Evolutionary conservation across 2,329 filamentous ascomycete genomes (phyloP).

Genomic region (Monosporascus sp.): DNA sequence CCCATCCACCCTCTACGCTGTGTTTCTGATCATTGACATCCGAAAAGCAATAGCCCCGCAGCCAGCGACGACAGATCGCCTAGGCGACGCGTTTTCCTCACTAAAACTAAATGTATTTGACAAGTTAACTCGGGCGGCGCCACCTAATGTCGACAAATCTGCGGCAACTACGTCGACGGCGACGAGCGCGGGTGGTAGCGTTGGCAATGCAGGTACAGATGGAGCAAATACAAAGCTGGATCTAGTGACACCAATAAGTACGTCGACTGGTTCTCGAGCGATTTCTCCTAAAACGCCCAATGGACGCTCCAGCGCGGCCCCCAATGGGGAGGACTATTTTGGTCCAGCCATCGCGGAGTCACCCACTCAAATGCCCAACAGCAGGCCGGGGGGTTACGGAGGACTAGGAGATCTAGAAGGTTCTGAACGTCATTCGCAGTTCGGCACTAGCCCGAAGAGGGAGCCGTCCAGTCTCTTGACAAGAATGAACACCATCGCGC

Average conservation of each 20-base stretch:
- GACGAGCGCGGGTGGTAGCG: neutral
- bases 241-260: conserved; percentile 60
- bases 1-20: neutral
- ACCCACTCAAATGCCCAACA: conserved; percentile 32
- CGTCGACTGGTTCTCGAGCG: conserved; percentile 52
- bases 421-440: conserved; percentile 34
- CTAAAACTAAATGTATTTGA: conserved; percentile 30
- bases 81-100: conserved; percentile 31
- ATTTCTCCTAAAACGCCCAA: conserved; percentile 58
- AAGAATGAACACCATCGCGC: conserved; percentile 60
- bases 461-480: conserved; percentile 42
- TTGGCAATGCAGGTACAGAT: conserved; percentile 39
- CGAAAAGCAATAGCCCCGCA: conserved; percentile 8
- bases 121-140: conserved; percentile 38
- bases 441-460: conserved; percentile 43
- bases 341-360: conserved; percentile 39
- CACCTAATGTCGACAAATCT: conserved; percentile 49
- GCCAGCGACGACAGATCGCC: conserved; percentile 23
- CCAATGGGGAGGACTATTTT: conserved; percentile 39
- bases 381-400: conserved; percentile 44
- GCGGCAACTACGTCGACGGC: conserved; percentile 48
- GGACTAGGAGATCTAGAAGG: conserved; percentile 36
- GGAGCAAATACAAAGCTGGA: conserved; percentile 47
- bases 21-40: conserved; percentile 12
- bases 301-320: conserved; percentile 37